Evolutionary conservation across 345 rosid species (phyloP), one percentile per base, ranked within the genome.

Genomic region (Dipteronia dyeriana): DNA sequence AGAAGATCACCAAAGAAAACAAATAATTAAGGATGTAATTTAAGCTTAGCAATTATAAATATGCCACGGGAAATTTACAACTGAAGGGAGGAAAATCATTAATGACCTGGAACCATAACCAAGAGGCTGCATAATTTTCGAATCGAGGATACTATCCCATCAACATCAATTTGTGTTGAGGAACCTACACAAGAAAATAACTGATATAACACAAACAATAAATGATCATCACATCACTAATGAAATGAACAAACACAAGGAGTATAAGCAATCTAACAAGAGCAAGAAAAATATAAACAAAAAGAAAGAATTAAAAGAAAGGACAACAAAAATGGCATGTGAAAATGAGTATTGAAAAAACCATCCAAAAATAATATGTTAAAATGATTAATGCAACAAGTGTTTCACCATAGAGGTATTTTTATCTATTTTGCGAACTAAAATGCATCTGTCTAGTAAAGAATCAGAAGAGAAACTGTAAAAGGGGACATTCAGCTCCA

Each of bases 21-120:
- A 70, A 73, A 38, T 16, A 76, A 49, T 39, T 8, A 43, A 71
- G 11, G 23, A 61, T 23, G 57, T 43, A 62, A 41, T 61, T 22
- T 60, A 23, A 61, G 45, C 59, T 16, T 63, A 25, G 25, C 22
- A 23, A 74, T 6, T 41, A 72, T 7, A 9, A 45, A 22, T 22
- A 59, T 51, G 45, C 29, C 43, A n/a, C 22, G 70, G 10, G 76
- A 39, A 54, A 9, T 5, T 78, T 25, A 73, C 53, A 38, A 43
- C 25, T 19, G n/a, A 66, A 41, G 61, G 10, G 45, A n/a, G 76
- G 67, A 60, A 43, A 70, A 26, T 29, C 70, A 49, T 68, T 38
- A 77, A 71, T 68, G 61, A 93, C 98, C 95, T 89, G 97, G 97
- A 82, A 88, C 79, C 82, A 91, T 87, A 82, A 95, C 89, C 82